Evolutionary conservation across 2,329 filamentous ascomycete species (phyloP), one percentile per base, ranked within the genome.

Genomic region (Alternaria sp.): DNA sequence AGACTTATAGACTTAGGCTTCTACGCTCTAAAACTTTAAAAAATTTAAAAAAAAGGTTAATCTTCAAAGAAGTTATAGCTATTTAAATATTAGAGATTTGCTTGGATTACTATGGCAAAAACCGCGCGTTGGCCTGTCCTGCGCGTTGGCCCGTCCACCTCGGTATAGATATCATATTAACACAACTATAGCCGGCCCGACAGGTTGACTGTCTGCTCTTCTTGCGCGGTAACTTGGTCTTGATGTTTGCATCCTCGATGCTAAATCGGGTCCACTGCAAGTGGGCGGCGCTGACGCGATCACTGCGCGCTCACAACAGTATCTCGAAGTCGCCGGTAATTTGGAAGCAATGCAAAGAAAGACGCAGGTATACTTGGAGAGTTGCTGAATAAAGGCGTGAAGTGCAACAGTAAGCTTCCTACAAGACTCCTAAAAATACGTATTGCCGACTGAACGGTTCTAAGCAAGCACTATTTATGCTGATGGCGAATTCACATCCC

Each of bases 261-360:
- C 21, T 13, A 82, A 80, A 81, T 39, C 76, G 70, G 42, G 68
- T 0, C 74, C 78, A 0, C 65, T 83, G 3, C 71, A 78, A 3
- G 64, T 82, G 3, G 81, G 81, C 2, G 73, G 81, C 21, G 81
- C 81, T 36, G 81, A 83, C 66, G 81, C 81, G 0, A 70, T 83
- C 52, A 83, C 83, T 39, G 81, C 81, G 5, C 75, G 81, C 9
- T 82, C 80, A 0, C 81, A 83, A 39, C 81, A 83, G 42, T 81
- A 81, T 31, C 72, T 83, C 2, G 80, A 83, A 48, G 75, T 82
- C 6, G 80, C 78, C 4, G 76, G 78, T 7, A 74, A 83, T 14
- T 82, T 1, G 73, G 80, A 8, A 11, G 33, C 5, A 21, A 41
- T 5, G 21, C 29, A 11, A 21, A 13, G 3, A 54, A 61, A 39